Evolutionary conservation across 768 basidiomycete genomes (phyloP), one percentile per base, ranked within the genome.

Genomic region (Boletus rubescentipes): DNA sequence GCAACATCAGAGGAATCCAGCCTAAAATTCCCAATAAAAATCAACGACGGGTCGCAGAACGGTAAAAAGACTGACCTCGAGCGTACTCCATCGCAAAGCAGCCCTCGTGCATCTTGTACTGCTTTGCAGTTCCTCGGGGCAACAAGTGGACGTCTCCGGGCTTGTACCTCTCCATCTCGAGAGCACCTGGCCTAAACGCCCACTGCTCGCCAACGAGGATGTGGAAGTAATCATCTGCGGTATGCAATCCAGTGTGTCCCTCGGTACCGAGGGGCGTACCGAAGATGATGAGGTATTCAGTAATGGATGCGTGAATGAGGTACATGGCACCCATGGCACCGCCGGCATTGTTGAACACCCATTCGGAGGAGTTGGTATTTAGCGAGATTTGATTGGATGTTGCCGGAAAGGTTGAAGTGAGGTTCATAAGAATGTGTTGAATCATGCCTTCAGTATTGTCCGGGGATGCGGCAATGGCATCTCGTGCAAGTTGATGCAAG

Each of bases 321-420:
- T 94, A 97, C 96, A 99, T 98, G 32, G 87, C 87, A 39, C 94
- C 94, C 95, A 96, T 98, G 1, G 94, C 94, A 55, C 97, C 97
- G 11, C 95, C 97, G 1, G 96, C 95, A 63, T 98, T 98, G 77
- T 86, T 98, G 73, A 96, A 90, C 23, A 97, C 83, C 96, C 96
- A 98, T 65, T 98, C 94, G 35, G 76, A 75, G 20, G 80, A 67
- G 74, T 87, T 63, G n/a, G 72, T 46, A 62, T 80, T 79, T 46
- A 82, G 59, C 67, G 84, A 82, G 58, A 91, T 51, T 10, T 43
- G 50, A 18, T 72, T 74, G 38, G 85, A 78, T n/a, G 75, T 58
- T 44, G 80, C 64, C 0, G 91, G 84, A 67, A 94, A 88, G 1
- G 83, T 85, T 15, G 73, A 69, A 8, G 86, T 87, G 57, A 98